phyloP scores from a whole-genome alignment of 2,329 filamentous ascomycete species.

The Aureobasidium sp. region DNA sequence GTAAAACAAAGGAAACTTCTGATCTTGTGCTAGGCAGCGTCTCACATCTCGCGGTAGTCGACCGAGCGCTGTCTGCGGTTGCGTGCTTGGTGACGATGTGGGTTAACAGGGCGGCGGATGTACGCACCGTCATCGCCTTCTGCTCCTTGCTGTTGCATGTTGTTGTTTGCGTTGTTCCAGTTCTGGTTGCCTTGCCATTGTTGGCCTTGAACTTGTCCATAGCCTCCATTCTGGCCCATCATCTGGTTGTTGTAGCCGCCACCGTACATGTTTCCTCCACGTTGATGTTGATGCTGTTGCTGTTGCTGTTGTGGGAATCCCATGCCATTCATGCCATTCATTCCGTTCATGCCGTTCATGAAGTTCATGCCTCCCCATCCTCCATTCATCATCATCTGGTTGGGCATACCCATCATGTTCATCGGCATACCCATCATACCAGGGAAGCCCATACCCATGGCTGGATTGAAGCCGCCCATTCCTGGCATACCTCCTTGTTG shows the following conservation, averaged over 20 bases:
- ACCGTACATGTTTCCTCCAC: constrained; percentile 11
- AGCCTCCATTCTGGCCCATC: constrained; percentile 14
- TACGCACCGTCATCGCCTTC: constrained; percentile 72
- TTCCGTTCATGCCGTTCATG: constrained; percentile 32
- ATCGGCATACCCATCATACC: constrained; percentile 16
- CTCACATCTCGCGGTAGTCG: constrained; percentile 76
- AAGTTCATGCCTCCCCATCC: constrained; percentile 21
- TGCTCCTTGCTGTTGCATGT: constrained; percentile 3
- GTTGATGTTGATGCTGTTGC: constrained; percentile 3
- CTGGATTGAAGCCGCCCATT: constrained; percentile 19
- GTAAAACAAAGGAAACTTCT: neutral
- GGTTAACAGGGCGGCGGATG: constrained; percentile 92
- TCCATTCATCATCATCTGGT: constrained; percentile 31
- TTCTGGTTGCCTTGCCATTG: constrained; percentile 23
- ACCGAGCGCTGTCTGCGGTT: constrained; percentile 68
- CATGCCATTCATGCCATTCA: constrained; percentile 28
- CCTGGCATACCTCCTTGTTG: constrained; percentile 23
- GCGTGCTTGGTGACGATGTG: constrained; percentile 77
- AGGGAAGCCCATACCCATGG: constrained; percentile 20
- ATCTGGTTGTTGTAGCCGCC: constrained; percentile 17
- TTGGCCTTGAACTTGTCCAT: constrained; percentile 15
- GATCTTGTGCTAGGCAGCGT: neutral
- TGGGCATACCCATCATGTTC: constrained; percentile 15
- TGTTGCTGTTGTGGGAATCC: constrained; percentile 16
- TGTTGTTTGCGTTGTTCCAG: constrained; percentile 25